Evolutionary conservation across 345 rosid genomes (phyloP), one percentile per base, ranked within the genome.

Genomic region (Hypericum androsaemum): DNA sequence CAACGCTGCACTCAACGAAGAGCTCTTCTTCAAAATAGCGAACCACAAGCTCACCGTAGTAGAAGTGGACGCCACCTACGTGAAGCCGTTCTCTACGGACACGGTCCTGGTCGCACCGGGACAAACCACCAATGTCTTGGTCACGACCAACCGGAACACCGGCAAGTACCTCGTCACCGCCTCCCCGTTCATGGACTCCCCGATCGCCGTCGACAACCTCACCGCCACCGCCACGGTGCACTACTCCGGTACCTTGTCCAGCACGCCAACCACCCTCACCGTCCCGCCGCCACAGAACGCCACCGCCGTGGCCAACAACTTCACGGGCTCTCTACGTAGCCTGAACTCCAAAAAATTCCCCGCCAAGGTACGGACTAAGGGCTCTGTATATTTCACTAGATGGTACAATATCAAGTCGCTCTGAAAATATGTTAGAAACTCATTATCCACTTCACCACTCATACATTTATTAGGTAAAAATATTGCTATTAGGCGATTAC

Each of bases 1-100:
- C 75, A 82, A 82, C 54, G 83, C 89, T 28, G 89, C 86, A 45
- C 76, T 82, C 75, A 79, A 77, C 47, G 83, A 80, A 42, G 86
- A 80, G 64, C 80, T 80, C 5, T 80, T 83, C 63, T 83, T 83
- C 56, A 66, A 66, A 22, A 65, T 83, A 5, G 89, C 86, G 0
- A 74, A 77, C 39, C 89, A 83, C 57, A 68, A 75, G 50, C 63
- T 83, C 37, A 83, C 83, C 0, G 83, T 83, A 3, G 89, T 83
- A 0, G 83, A 80, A 64, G 71, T 75, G n/a, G 89, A 83, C 43
- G 80, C 86, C 12, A 70, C 67, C 0, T 83, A 83, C 59, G 74
- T 78, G 3, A 83, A 83, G 40, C 83, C 80, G 2, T 80, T 83
- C 61, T 60, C 54, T 14, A 77, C 77, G 5, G 69, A 70, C 43